Evolutionary conservation across 148 eudicot species (phyloP).

Genomic region (Nepenthes gracilis): DNA sequence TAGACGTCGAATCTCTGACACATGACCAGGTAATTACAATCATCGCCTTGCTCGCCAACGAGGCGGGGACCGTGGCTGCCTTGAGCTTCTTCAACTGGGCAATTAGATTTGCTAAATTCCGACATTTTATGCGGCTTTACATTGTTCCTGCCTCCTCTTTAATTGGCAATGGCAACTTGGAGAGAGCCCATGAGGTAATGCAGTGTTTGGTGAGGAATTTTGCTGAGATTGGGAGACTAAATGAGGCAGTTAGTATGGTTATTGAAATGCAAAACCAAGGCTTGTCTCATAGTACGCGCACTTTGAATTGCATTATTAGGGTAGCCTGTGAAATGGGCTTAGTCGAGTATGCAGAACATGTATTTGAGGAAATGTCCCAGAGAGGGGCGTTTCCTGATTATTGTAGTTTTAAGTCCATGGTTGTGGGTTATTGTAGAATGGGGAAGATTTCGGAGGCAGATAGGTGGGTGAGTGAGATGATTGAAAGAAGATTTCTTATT

Average conservation of each 20-base stretch:
- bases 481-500: conserved; percentile 42
- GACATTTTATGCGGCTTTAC: conserved; percentile 66
- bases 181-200: conserved; percentile 65
- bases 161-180: conserved; percentile 56
- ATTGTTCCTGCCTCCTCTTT: conserved; percentile 51
- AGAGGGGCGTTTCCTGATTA: conserved; percentile 59
- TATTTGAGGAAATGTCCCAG: conserved; percentile 68
- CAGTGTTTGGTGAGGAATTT: conserved; percentile 59
- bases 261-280: conserved; percentile 87
- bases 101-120: conserved; percentile 17
- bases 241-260: conserved; percentile 73
- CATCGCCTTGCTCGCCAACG: background rate
- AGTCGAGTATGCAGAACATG: conserved; percentile 49
- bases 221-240: conserved; percentile 65
- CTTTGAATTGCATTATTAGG: conserved; percentile 38
- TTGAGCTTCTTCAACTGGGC: conserved; percentile 1
- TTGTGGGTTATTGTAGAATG: conserved; percentile 51
- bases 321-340: conserved; percentile 39
- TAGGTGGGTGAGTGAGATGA: conserved; percentile 57
- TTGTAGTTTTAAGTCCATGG: conserved; percentile 45
- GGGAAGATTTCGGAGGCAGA: conserved; percentile 46
- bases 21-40: background rate
- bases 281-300: conserved; percentile 24
- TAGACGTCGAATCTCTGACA: background rate
- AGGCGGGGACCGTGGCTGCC: background rate